Evolutionary conservation across 108 stramenopile genomes (phyloP).

Genomic region (Skeletonema menzelii): DNA sequence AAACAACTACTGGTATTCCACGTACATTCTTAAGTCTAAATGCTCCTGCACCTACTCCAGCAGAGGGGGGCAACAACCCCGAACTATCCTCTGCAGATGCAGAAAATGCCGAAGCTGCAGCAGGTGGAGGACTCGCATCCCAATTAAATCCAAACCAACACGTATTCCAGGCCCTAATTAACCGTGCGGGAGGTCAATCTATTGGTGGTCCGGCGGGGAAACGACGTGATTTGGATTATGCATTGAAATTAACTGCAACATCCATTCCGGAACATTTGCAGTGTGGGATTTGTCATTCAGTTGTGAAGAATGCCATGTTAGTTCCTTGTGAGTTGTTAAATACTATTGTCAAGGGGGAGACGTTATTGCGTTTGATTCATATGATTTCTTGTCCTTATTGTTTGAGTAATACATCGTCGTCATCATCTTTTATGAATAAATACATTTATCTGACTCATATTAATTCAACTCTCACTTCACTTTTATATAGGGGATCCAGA

Average conservation of each 20-base stretch:
- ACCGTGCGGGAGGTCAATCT: constrained; percentile 80
- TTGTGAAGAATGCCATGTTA: constrained; percentile 80
- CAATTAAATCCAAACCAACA: constrained; percentile 67
- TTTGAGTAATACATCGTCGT: constrained; percentile 1
- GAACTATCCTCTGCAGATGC: neutral
- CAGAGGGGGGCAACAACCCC: neutral
- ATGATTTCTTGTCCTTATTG: neutral
- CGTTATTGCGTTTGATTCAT: neutral
- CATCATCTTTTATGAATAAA: constrained; percentile 2
- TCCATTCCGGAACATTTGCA: constrained; percentile 78
- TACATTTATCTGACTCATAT: neutral
- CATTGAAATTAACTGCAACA: constrained; percentile 74
- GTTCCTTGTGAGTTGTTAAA: constrained; percentile 73
- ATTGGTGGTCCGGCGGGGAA: constrained; percentile 42
- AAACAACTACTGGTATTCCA: constrained; percentile 80
- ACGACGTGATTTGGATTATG: constrained; percentile 73
- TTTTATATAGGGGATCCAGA: constrained; percentile 24
- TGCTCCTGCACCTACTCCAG: constrained; percentile 53
- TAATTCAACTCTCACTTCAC: neutral
- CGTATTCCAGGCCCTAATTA: constrained; percentile 76
- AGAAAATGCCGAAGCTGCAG: neutral
- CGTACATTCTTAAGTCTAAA: constrained; percentile 75
- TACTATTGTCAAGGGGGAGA: neutral
- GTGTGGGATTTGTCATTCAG: constrained; percentile 73
- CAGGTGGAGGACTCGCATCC: constrained; percentile 27